A percentile compares a stretch with the other conserved stretches of the same genome.
phyloP scores from a whole-genome alignment of 2,329 filamentous ascomycete genomes.

The Chaetomium sp. region DNA sequence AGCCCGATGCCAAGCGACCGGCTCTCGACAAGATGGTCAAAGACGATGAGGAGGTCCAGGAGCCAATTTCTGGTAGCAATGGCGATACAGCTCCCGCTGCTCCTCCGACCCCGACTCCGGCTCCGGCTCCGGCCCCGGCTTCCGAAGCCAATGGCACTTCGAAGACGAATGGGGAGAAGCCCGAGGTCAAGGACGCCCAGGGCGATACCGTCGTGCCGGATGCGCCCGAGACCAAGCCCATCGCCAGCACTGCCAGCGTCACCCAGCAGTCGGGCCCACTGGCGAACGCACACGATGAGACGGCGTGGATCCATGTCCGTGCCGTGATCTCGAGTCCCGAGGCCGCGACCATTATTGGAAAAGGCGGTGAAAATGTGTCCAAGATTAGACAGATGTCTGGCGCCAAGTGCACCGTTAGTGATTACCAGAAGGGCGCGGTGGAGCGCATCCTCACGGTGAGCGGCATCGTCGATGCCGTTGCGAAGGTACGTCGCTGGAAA shows the following conservation, averaged over 20 bases:
- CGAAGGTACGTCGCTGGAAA: conserved; percentile 68
- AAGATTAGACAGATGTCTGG: conserved; percentile 94
- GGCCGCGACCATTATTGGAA: conserved; percentile 96
- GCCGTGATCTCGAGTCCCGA: conserved; percentile 97
- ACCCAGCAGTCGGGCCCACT: conserved; percentile 48
- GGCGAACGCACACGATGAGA: conserved; percentile 76
- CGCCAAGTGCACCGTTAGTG: conserved; percentile 97
- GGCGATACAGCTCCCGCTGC: conserved; percentile 38
- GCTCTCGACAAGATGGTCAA: conserved; percentile 90
- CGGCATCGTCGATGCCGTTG: conserved; percentile 91
- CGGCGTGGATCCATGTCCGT: conserved; percentile 93
- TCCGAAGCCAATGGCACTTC: conserved; percentile 54
- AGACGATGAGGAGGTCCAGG: conserved; percentile 60
- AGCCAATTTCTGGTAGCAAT: conserved; percentile 45
- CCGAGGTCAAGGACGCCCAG: conserved; percentile 59
- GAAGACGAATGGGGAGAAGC: conserved; percentile 54
- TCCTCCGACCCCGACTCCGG: conserved; percentile 40
- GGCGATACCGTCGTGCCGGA: conserved; percentile 71
- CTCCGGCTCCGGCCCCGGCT: conserved; percentile 35
- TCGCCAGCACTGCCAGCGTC: conserved; percentile 43
- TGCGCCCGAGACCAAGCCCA: conserved; percentile 58
- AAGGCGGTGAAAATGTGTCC: conserved; percentile 97
- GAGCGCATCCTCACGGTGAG: conserved; percentile 98
- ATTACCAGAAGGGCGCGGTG: conserved; percentile 95
- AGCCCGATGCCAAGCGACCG: conserved; percentile 95